Base-by-base conservation (phyloP, 1,284 basidiomycete genomes). In the Ganoderma boninense region DNA sequence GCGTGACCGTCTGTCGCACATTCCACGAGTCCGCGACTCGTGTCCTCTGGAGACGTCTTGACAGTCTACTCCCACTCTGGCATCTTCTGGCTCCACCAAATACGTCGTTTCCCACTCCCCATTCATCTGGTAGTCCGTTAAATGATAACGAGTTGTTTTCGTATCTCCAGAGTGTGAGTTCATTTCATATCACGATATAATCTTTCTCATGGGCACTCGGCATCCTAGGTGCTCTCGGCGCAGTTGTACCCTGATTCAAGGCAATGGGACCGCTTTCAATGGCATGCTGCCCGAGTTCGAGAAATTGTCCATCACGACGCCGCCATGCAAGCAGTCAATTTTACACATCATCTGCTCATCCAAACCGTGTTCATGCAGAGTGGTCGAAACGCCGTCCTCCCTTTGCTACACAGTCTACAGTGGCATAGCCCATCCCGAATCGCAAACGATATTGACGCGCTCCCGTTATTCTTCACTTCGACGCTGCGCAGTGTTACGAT, bases 1-100 rank as follows among this genome's bases (percentile, higher is more conserved):
- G 54, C 29, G 11, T 26, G 54, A 56, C 54, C 11, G 64, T 65
- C 14, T 65, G 54, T 35, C 56, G 42, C 23, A 16, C 56, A 18
- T 65, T 57, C 40, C 23, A 29, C 6, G 40, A 44, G 8, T 40
- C 64, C 11, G 56, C 54, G 2, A 23, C 46, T 44, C 64, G 64
- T 8, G 40, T 29, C 16, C 26, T 65, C 2, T 60, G 54, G 64
- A 65, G 54, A 43, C 11, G 59, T 14, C 40, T 65, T 2, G 26
- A 26, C 6, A 26, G 7, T 2, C 43, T 54, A 18, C 14, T 46
- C 20, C 56, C 42, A 4, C 26, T 65, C 26, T 65, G 64, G 64
- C 54, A 65, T 26, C 40, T 65, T 29, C 56, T 65, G 11, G 23
- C 54, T 13, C 54, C 54, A 1, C 13, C 23, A 29, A 23, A 56